phyloP scores from a whole-genome alignment of 257 asterid species.

The Scutellaria barbata region DNA sequence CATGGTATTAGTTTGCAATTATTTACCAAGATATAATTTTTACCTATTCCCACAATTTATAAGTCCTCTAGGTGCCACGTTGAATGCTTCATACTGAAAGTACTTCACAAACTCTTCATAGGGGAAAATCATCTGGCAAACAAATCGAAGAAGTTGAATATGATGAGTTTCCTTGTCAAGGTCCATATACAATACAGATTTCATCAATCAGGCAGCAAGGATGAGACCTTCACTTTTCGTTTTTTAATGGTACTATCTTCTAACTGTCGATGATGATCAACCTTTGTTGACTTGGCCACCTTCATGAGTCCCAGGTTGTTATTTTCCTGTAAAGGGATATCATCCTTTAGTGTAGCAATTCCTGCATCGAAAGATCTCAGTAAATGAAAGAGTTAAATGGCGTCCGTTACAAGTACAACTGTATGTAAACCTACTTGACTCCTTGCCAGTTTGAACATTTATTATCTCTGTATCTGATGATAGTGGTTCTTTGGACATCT shows the following conservation, averaged over 20 bases:
- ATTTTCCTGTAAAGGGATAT: conserved; percentile 51
- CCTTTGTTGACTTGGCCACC: conserved; percentile 53
- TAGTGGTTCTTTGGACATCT: conserved; percentile 52
- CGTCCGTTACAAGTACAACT: background rate
- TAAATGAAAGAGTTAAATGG: conserved; percentile 35
- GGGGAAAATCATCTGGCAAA: conserved; percentile 80
- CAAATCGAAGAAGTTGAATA: conserved; percentile 32
- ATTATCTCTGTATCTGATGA: conserved; percentile 44
- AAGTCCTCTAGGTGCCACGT: conserved; percentile 71
- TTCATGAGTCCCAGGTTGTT: conserved; percentile 50
- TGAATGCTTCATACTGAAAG: conserved; percentile 64
- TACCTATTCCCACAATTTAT: conserved; percentile 89
- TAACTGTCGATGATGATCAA: conserved; percentile 48
- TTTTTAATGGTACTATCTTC: conserved; percentile 45
- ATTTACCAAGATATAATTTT: conserved; percentile 16
- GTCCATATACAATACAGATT: conserved; percentile 23
- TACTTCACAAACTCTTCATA: conserved; percentile 83
- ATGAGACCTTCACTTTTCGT: conserved; percentile 64
- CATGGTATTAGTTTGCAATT: background rate
- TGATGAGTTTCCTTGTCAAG: conserved; percentile 21
- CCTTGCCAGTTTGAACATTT: conserved; percentile 43
- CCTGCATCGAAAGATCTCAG: conserved; percentile 51
- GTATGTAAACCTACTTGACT: conserved; percentile 52
- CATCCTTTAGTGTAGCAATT: conserved; percentile 46
- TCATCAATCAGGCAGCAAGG: conserved; percentile 25